phyloP scores from a whole-genome alignment of 2,329 filamentous ascomycete genomes.

The Tothia fuscella region DNA sequence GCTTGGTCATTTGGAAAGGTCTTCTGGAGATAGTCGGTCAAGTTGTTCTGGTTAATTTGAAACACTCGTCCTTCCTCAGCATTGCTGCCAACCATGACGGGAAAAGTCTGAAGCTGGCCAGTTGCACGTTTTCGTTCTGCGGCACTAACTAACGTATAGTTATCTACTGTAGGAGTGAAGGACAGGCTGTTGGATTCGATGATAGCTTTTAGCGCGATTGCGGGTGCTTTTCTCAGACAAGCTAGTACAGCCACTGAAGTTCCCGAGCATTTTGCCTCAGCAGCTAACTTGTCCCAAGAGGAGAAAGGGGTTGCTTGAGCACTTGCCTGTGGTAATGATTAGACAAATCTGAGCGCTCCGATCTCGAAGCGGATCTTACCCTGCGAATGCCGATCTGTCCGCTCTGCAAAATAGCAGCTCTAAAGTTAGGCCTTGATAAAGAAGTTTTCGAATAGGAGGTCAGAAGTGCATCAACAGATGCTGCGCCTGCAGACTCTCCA shows the following conservation, averaged over 20 bases:
- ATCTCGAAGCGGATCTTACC: too few relatives aligned
- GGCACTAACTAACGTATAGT: conserved; percentile 8
- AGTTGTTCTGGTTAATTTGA: neutral
- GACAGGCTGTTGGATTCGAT: conserved; percentile 5
- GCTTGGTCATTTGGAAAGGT: neutral
- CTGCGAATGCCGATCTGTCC: neutral
- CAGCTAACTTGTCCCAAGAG: neutral
- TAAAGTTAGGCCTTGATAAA: conserved; percentile 7
- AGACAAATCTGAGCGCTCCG: too few relatives aligned
- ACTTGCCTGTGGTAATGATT: too few relatives aligned
- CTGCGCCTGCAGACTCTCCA: conserved; percentile 11
- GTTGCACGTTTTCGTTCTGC: neutral
- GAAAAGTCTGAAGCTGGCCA: conserved; percentile 13
- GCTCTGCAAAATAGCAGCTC: conserved; percentile 11
- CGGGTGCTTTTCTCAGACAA: conserved; percentile 10
- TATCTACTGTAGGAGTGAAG: conserved; percentile 10
- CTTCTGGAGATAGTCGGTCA: neutral
- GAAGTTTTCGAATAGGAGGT: neutral
- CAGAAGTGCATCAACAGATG: neutral
- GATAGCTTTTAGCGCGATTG: conserved; percentile 8
- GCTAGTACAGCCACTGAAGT: neutral
- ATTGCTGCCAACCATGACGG: conserved; percentile 18
- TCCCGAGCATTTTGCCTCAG: conserved; percentile 4
- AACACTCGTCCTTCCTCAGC: conserved; percentile 17
- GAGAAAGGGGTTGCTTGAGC: too few relatives aligned